Percentiles rank a stretch among this genome's conserved stretches.
phyloP scores from a whole-genome alignment of 1,139 yeast genomes.

The Candida albicans region DNA sequence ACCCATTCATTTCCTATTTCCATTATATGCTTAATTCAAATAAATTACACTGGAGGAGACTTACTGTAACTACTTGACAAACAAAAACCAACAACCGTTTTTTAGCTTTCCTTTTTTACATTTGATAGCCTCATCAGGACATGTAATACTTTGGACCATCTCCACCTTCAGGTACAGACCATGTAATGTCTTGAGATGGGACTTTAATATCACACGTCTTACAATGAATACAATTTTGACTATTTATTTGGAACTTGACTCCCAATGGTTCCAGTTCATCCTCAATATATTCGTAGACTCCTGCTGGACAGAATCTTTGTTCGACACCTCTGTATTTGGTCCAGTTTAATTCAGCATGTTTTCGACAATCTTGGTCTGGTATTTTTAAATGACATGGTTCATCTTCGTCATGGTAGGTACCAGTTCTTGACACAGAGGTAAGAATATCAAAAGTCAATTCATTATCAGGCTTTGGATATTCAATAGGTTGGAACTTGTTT shows the following conservation, averaged over 20 bases:
- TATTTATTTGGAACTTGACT: conserved; percentile 85
- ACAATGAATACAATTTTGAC: conserved; percentile 97
- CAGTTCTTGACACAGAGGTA: conserved; percentile 93
- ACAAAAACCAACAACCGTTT: background rate
- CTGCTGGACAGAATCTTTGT: conserved; percentile 95
- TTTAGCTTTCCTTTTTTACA: background rate
- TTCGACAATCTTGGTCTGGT: conserved; percentile 65
- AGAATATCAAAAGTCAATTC: conserved; percentile 83
- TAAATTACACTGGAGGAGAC: no score
- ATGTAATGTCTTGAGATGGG: conserved; percentile 88
- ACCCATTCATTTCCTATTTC: no score
- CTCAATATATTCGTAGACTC: conserved; percentile 89
- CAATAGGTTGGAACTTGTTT: conserved; percentile 61
- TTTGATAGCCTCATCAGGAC: conserved; percentile 40
- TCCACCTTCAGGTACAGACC: conserved; percentile 98
- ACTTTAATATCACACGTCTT: conserved; percentile 97
- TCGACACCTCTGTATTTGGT: conserved; percentile 85
- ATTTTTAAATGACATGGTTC: conserved; percentile 86
- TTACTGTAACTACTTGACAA: no score
- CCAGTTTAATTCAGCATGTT: conserved; percentile 68
- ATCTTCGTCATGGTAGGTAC: conserved; percentile 93
- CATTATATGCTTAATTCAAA: no score
- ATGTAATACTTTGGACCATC: conserved; percentile 94
- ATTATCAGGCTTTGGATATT: conserved; percentile 94
- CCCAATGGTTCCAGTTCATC: conserved; percentile 61